Base-by-base conservation (phyloP, 495 filamentous ascomycete genomes). In the Neurospora sp. region DNA sequence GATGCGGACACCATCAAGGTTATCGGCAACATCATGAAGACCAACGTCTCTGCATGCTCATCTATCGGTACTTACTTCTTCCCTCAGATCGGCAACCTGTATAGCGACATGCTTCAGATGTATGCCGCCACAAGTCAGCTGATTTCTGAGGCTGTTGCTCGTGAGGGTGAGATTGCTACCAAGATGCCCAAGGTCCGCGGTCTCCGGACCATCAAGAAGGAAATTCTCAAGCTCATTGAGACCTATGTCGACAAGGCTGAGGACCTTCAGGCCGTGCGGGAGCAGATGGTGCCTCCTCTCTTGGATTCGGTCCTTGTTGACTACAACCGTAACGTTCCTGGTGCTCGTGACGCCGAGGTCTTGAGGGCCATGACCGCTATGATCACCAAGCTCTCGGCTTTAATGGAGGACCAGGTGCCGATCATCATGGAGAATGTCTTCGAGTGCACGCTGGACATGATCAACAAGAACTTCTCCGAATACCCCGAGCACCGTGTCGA, bases 1-100 rank as follows among this genome's bases (percentile, higher is more conserved):
- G 93, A 97, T 79, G 87, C 88, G 37, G 94, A 99, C 70, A 96
- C 94, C 0, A 98, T 99, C 82, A 98, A 98, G 83, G 89, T 99
- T 73, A 92, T 99, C 72, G 96, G 96, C 70, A 99, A 99, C 80
- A 97, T 99, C 76, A 99, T 98, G 96, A 99, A 99, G 86, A 99
- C 96, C 6, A 99, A 99, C 76, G 96, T 99, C 6, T 93, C 96
- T 1, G 96, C 96, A 16, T 98, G 96, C 79, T 93, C 92, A 37
- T 98, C 96, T 0, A 94, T 98, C 70, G 96, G 96, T 37, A 90
- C 91, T 71, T 98, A 98, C 84, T 99, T 99, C 83, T 97, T 96
- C 79, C 95, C 96, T n/a, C 96, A 99, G 80, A 97, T 99, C 78
- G 96, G 94, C 68, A 90, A 94, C 37, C 97, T 99, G 74, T 99